These are phyloP conservation scores for Garcia nutans DNA, from an alignment of 345 rosid genomes.

Conservation along the genomic window DNA sequence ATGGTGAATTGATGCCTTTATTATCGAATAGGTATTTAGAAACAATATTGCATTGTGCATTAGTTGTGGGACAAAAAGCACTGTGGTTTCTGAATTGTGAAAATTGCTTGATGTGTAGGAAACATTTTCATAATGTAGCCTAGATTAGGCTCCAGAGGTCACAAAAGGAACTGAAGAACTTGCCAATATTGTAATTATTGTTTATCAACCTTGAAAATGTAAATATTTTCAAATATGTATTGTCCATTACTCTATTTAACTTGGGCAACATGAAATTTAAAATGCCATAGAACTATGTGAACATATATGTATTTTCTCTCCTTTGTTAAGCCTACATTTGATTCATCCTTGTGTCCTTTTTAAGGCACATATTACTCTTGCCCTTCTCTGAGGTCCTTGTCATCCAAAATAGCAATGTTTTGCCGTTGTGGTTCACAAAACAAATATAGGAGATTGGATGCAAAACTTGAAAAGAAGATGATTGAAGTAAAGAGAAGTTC, in stretches of 20 bases:
- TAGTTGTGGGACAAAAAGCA: no score
- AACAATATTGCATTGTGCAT: no score
- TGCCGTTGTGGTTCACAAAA: conserved; percentile 47
- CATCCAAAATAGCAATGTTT: conserved; percentile 37
- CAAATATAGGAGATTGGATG: conserved; percentile 61
- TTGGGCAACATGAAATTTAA: not conserved
- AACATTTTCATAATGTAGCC: no score
- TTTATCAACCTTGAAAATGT: not conserved
- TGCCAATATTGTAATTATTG: not conserved
- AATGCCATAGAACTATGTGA: not conserved
- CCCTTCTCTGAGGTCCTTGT: conserved; percentile 39
- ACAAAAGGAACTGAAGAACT: not conserved
- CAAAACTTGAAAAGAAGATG: conserved; percentile 68
- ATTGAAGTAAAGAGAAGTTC: conserved; percentile 53
- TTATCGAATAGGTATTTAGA: no score
- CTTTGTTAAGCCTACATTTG: not conserved
- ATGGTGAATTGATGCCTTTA: no score
- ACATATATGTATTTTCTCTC: not conserved
- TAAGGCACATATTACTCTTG: conserved; percentile 37
- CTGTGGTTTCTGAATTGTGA: no score
- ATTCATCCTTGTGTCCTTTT: conserved; percentile 9
- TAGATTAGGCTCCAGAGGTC: no score
- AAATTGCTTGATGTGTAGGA: no score
- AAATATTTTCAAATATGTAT: not conserved
- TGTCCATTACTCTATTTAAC: not conserved